phyloP scores from a whole-genome alignment of 305 asterid genomes.

The Fraxinus nigra region DNA sequence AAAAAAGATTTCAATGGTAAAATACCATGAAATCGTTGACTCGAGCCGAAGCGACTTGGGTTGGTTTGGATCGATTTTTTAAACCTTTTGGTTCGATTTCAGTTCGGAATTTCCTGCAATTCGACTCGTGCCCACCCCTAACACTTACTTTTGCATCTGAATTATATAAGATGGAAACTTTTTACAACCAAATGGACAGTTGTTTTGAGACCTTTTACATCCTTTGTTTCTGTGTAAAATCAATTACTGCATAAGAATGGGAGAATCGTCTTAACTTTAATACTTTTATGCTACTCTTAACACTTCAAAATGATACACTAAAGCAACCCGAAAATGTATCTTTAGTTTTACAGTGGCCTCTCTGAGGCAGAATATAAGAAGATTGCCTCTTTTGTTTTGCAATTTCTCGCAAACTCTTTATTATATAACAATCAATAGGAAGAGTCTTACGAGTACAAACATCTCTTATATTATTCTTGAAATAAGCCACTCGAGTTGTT shows the following conservation, averaged over 20 bases:
- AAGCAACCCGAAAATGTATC: constrained; percentile 10
- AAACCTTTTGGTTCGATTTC: not conserved
- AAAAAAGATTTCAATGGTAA: not conserved
- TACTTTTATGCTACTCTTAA: not conserved
- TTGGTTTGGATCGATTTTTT: too few relatives aligned
- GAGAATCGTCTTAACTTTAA: not conserved
- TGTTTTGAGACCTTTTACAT: not conserved
- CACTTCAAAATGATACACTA: constrained; percentile 13
- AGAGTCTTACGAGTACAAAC: constrained; percentile 10
- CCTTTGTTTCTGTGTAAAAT: not conserved
- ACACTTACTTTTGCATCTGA: not conserved
- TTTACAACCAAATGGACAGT: not conserved
- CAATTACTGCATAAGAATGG: not conserved
- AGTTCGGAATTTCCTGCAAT: not conserved
- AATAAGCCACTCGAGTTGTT: constrained; percentile 18
- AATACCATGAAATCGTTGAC: not conserved
- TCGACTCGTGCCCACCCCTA: not conserved
- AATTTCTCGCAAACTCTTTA: constrained; percentile 25
- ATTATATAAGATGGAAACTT: not conserved
- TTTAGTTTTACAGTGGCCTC: constrained; percentile 23
- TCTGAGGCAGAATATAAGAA: constrained; percentile 27
- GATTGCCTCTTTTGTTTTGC: constrained; percentile 28
- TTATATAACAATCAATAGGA: constrained; percentile 22
- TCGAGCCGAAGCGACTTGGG: not conserved
- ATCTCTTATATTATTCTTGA: constrained; percentile 19